Conservation (phyloP, 495 filamentous ascomycete species). For the Neurospora sp. region DNA sequence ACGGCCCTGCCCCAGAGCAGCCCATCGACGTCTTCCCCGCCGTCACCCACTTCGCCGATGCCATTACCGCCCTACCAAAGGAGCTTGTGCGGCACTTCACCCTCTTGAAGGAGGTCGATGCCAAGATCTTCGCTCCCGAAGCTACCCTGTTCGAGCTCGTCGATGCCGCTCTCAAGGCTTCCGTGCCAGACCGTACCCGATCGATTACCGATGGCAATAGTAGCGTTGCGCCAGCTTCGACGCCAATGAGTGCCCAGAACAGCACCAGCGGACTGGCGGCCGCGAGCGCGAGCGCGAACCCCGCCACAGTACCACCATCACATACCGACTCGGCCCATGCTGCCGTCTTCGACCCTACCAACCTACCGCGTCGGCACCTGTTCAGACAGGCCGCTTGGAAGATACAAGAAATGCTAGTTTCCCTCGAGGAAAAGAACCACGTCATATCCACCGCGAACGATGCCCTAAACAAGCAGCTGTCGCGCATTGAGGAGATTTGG, state of each 20-base stretch:
- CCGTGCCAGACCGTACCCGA: conserved; percentile 33
- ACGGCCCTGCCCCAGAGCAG: conserved; percentile 31
- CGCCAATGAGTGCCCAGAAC: conserved; percentile 34
- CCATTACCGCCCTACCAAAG: conserved; percentile 82
- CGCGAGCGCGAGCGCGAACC: conserved; percentile 15
- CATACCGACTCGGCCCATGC: conserved; percentile 28
- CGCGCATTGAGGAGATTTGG: conserved; percentile 73
- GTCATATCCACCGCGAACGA: conserved; percentile 85
- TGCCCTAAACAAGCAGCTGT: conserved; percentile 73
- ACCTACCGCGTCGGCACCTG: conserved; percentile 51
- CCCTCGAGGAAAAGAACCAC: conserved; percentile 93
- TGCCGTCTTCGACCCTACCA: conserved; percentile 36
- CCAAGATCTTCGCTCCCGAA: conserved; percentile 74
- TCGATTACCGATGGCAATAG: conserved; percentile 33
- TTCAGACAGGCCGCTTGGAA: conserved; percentile 49
- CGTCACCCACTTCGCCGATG: conserved; percentile 87
- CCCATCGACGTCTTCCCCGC: conserved; percentile 74
- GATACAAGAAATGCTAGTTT: conserved; percentile 68
- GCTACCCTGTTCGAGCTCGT: conserved; percentile 61
- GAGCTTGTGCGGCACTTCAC: conserved; percentile 93
- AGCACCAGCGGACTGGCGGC: conserved; percentile 28
- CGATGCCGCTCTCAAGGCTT: conserved; percentile 51
- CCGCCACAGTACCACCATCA: conserved; percentile 18
- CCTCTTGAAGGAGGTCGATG: conserved; percentile 91
- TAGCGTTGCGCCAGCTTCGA: conserved; percentile 29